Evolutionary conservation across 768 basidiomycete species (phyloP).

Genomic region (Kwoniella newhampshirensis): DNA sequence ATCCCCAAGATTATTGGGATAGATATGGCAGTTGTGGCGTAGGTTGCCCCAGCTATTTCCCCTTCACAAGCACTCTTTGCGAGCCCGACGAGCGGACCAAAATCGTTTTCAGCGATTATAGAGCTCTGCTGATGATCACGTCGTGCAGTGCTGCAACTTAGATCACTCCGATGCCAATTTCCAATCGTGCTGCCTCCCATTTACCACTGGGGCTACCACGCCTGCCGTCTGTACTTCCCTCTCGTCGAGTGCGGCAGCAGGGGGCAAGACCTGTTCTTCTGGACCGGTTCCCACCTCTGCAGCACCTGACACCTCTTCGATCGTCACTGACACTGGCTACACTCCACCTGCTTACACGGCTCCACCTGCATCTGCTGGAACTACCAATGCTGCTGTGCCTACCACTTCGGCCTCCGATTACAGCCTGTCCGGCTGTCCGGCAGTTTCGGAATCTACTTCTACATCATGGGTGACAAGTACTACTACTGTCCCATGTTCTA

Average conservation of each 20-base stretch:
- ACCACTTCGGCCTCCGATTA: background rate
- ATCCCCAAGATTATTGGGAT: constrained; percentile 23
- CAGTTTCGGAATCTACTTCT: background rate
- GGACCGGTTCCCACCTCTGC: constrained; percentile 17
- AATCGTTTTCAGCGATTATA: no score
- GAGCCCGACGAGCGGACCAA: background rate
- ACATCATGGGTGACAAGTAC: background rate
- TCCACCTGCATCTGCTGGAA: constrained; percentile 1
- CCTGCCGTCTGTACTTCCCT: constrained; percentile 20
- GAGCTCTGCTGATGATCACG: background rate
- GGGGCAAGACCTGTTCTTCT: constrained; percentile 8
- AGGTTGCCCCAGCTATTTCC: constrained; percentile 13
- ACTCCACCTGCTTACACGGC: constrained; percentile 16
- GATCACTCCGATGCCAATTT: constrained; percentile 16
- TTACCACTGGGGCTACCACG: constrained; percentile 18
- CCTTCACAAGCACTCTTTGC: background rate
- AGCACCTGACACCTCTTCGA: constrained; percentile 7
- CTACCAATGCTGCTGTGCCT: constrained; percentile 5
- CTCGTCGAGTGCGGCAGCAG: constrained; percentile 4
- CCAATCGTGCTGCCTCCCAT: constrained; percentile 16
- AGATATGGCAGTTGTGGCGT: constrained; percentile 21
- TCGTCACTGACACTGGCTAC: constrained; percentile 2
- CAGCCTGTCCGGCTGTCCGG: background rate
- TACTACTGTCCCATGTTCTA: background rate
- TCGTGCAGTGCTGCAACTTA: constrained; percentile 11